phyloP scores from a whole-genome alignment of 441 rosid species.

The Populus hybrid region DNA sequence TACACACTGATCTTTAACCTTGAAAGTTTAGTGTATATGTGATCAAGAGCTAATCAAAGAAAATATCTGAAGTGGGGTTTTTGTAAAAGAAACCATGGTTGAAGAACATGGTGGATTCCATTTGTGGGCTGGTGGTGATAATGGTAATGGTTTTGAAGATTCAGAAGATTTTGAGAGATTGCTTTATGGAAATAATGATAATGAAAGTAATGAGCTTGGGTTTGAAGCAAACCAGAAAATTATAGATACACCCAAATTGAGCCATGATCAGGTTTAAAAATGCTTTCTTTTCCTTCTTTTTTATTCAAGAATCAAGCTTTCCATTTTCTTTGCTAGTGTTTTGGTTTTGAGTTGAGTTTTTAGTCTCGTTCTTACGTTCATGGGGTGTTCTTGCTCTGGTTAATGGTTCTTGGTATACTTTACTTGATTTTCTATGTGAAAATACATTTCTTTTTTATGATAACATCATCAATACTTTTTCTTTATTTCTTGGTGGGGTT shows the following conservation, averaged over 20 bases:
- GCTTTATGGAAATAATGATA: background rate
- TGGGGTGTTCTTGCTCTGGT: background rate
- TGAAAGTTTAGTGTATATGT: background rate
- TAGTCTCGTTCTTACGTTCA: background rate
- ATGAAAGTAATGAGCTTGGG: no score
- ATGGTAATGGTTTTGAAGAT: background rate
- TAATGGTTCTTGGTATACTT: background rate
- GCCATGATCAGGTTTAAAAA: conserved; percentile 12
- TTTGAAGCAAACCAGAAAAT: conserved; percentile 9
- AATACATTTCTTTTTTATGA: background rate
- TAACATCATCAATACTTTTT: background rate
- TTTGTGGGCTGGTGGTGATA: background rate
- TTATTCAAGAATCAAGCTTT: background rate
- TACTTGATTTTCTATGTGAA: background rate
- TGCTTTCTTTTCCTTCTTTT: background rate
- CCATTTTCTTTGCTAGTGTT: background rate
- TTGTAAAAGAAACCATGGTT: background rate
- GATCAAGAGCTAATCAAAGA: background rate
- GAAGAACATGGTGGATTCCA: background rate
- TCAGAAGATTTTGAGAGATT: background rate
- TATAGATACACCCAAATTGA: background rate
- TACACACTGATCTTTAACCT: background rate
- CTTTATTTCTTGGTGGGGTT: background rate
- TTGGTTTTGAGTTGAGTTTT: background rate
- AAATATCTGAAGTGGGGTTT: background rate